Percentiles rank a stretch among this genome's conserved stretches.
phyloP scores from a whole-genome alignment of 179 eudicot genomes.

The Vitellaria paradoxa region DNA sequence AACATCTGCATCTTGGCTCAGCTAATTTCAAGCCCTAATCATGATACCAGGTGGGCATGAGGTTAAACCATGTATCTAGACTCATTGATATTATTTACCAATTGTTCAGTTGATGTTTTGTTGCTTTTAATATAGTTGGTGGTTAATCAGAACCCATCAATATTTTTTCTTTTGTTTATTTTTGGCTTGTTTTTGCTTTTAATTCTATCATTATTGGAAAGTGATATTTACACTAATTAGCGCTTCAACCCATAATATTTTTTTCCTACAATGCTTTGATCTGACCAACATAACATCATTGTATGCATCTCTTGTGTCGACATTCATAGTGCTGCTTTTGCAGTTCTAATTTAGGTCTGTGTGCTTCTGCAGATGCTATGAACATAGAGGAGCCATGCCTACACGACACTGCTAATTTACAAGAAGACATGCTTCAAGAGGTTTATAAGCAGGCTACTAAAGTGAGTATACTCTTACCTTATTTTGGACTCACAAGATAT shows the following conservation, averaged over 20 bases:
- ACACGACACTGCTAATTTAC: constrained; percentile 38
- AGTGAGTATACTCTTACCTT: constrained; percentile 33
- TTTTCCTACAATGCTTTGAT: not conserved
- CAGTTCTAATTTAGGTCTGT: constrained; percentile 5
- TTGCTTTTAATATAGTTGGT: not conserved
- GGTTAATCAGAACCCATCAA: not conserved
- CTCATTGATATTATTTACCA: not conserved
- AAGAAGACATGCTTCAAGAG: constrained; percentile 51
- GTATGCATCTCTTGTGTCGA: not conserved
- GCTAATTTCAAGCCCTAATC: not conserved
- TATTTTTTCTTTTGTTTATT: not conserved
- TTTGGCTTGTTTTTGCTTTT: not conserved
- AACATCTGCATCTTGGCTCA: not conserved
- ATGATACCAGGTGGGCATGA: not conserved
- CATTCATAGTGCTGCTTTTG: not conserved
- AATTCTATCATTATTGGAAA: not conserved
- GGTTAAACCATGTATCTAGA: not conserved
- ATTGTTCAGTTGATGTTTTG: not conserved
- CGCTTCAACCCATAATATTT: not conserved
- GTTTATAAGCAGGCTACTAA: constrained; percentile 39
- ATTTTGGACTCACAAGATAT: not conserved
- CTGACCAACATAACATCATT: not conserved
- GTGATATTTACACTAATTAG: not conserved
- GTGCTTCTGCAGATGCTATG: constrained; percentile 34
- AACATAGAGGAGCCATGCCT: constrained; percentile 35